Evolutionary conservation across 2,329 filamentous ascomycete species (phyloP), one percentile per base, ranked within the genome.

Genomic region (Fonsecaea pedrosoi): DNA sequence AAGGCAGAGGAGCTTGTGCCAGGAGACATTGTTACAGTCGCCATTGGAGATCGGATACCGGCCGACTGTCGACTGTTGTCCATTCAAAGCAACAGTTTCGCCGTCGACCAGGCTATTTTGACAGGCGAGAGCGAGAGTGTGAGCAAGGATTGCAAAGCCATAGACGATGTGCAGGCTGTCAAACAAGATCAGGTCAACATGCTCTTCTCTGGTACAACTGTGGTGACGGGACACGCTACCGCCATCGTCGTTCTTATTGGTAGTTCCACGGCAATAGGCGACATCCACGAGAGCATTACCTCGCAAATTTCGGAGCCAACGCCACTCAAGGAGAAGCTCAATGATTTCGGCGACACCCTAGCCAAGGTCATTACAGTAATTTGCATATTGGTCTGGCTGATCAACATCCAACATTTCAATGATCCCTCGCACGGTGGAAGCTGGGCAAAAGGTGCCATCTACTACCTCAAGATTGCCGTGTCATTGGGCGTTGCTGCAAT

Each of bases 341-440:
- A 99, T 79, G 93, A 98, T 75, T 99, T 99, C 77, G 96, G 95
- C 70, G 95, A 99, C 80, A 90, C 87, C 77, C 85, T 99, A 70
- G 96, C 96, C 74, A 99, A 98, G 85, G 95, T 98, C 69, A 99
- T 99, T 73, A 98, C 94, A 6, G 90, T 94, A 69, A 99, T 99
- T 75, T 99, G 96, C 80, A 84, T 98, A 71, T 83, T 97, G 65
- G 95, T 99, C 74, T 99, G 95, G 95, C 84, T 98, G 68, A 99
- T 99, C 85, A 99, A 99, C 82, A 92, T 98, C 73, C 90, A 92
- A 75, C 92, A 99, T 83, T 99, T 99, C 85, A 95, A 88, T 76
- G 95, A 99, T 75, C 92, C 94, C 34, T 90, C 91, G 71, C 94
- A 97, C 74, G 96, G 95, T 74, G 95, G 95, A 74, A 91, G 88